Evolutionary conservation across 805 yeast species (phyloP), one percentile per base, ranked within the genome.

Genomic region (Torulaspora quercuum): DNA sequence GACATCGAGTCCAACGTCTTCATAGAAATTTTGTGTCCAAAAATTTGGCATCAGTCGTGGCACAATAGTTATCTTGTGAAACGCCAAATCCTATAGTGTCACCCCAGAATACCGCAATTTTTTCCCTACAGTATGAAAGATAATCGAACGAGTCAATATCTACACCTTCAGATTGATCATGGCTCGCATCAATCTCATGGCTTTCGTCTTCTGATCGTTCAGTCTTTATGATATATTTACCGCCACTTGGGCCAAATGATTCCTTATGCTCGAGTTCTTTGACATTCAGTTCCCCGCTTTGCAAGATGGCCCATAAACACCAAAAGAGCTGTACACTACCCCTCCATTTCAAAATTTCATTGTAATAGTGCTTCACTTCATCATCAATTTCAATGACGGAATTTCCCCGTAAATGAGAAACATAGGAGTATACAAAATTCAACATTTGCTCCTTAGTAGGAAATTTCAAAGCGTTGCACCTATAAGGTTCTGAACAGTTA

Each of bases 251-350:
- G 3, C 83, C 85, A n/a, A 66, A 49, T 38, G 67, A 72, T 19
- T 63, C 57, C 10, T 55, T 54, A 17, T 56, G 63, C 36, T 61
- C 49, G 11, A 43, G 26, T 1, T 19, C 20, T 2, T 28, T 30
- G 3, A 39, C 31, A 3, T 29, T 29, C 26, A 64, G 39, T 40
- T 61, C 57, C 11, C 76, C 87, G 47, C 82, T 78, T 58, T 86
- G 95, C 21, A 92, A 73, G 27, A 92, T 71, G 1, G 95, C 97
- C 98, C 98, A 90, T 17, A 89, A 55, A 4, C 82, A 72, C 98
- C 98, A 90, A 54, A 73, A 76, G 7, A 84, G 68, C 32, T 82
- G 82, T 14, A 77, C 90, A 0, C 86, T 68, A 1, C 94, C 78
- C 52, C 96, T 72, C 95, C 97, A 90, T 37, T 70, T 68, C 2